Evolutionary conservation across 164 flowering plant species (phyloP).

Genomic region (Saururus chinensis): DNA sequence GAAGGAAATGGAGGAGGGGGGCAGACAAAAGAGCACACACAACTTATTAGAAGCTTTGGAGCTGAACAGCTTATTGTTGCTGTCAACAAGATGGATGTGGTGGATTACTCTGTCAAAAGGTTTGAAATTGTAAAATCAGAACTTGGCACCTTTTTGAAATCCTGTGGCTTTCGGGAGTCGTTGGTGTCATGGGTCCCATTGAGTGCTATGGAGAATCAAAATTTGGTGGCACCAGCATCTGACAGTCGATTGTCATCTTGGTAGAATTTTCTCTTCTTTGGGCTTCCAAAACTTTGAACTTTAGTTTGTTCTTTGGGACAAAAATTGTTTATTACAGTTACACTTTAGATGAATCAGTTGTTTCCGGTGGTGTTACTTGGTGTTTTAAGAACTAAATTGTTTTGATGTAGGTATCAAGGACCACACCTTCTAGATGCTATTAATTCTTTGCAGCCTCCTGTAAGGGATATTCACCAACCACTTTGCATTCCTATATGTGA

Average conservation of each 20-base stretch:
- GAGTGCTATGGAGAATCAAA: conserved; percentile 92
- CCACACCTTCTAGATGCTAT: conserved; percentile 70
- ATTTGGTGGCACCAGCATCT: conserved; percentile 60
- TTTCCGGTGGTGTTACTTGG: background rate
- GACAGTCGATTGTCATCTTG: conserved; percentile 67
- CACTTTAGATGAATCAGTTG: background rate
- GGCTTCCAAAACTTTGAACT: background rate
- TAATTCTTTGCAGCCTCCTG: conserved; percentile 69
- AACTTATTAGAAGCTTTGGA: conserved; percentile 91
- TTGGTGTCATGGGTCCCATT: conserved; percentile 71
- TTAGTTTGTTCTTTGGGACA: background rate
- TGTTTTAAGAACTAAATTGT: background rate
- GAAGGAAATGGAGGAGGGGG: conserved; percentile 58
- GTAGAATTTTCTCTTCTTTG: conserved; percentile 26
- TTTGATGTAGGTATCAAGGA: conserved; percentile 70
- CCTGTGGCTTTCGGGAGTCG: conserved; percentile 78
- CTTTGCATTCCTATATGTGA: conserved; percentile 91
- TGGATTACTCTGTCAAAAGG: conserved; percentile 72
- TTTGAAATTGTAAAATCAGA: conserved; percentile 61
- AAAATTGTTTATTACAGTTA: background rate
- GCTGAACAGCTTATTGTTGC: conserved; percentile 89
- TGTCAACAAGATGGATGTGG: conserved; percentile 89
- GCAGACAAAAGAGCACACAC: conserved; percentile 94
- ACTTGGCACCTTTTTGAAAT: conserved; percentile 67
- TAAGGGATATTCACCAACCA: conserved; percentile 72